Percentiles rank a stretch among this genome's conserved stretches.
These are phyloP conservation scores for Phytophthora pseudosyringae DNA, from an alignment of 352 stramenopile genomes.

Conservation along the genomic window DNA sequence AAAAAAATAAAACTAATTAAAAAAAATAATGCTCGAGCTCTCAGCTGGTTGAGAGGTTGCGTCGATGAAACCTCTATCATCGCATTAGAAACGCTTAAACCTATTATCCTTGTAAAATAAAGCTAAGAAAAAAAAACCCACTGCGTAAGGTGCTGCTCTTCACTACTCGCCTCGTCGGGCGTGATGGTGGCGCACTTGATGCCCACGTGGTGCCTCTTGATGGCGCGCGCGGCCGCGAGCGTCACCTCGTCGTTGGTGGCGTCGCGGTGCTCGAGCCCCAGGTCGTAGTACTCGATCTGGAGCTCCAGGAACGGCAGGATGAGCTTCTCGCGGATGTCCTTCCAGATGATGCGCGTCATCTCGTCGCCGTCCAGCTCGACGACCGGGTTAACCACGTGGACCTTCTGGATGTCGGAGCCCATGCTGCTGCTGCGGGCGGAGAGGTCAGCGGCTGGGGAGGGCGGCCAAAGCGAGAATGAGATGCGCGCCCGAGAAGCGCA, in stretches of 20 bases:
- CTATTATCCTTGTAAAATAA: too few species aligned
- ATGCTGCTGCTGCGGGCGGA: slow-evolving; percentile 7
- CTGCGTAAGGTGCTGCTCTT: too few species aligned
- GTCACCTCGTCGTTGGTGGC: slow-evolving; percentile 88
- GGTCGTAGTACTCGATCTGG: slow-evolving; percentile 88
- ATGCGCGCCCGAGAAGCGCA: slow-evolving; percentile 8
- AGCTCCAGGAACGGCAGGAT: slow-evolving; percentile 87
- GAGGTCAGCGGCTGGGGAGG: not conserved
- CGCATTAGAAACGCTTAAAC: too few species aligned
- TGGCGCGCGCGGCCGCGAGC: slow-evolving; percentile 76
- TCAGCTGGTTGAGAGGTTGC: too few species aligned
- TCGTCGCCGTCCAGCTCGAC: slow-evolving; percentile 90
- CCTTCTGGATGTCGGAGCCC: slow-evolving; percentile 59
- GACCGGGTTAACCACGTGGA: slow-evolving; percentile 78
- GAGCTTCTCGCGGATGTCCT: slow-evolving; percentile 71
- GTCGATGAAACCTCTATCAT: too few species aligned
- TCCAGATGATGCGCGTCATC: slow-evolving; percentile 86
- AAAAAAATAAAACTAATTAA: too few species aligned
- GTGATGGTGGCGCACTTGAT: slow-evolving; percentile 93
- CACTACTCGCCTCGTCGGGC: slow-evolving; percentile 82
- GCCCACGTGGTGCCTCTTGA: slow-evolving; percentile 80
- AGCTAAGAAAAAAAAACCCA: too few species aligned
- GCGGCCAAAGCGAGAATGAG: slow-evolving; percentile 29
- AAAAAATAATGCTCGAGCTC: too few species aligned
- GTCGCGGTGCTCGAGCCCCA: slow-evolving; percentile 80